Evolutionary conservation across 345 rosid species (phyloP), one percentile per base, ranked within the genome.

Genomic region (Erysimum cheiranthoides): DNA sequence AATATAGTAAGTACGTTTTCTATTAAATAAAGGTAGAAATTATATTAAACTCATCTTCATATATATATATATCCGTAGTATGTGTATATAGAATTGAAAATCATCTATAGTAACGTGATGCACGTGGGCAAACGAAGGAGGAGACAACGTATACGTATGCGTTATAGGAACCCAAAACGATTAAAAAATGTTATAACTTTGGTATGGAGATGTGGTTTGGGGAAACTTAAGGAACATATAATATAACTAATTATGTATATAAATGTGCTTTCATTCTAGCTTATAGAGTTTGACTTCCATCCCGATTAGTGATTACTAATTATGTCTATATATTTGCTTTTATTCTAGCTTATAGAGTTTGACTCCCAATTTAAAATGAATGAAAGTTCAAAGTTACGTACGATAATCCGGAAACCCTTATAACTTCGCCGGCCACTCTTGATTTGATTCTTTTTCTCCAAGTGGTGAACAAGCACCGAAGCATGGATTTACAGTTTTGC

Each of bases 111-210:
- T 38, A 73, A 50, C 76, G 70, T 73, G 76, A 51, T 18, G 62
- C 76, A 73, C 76, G 76, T 62, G 76, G 76, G 43, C 5, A 39
- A 72, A 61, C 16, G 52, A 7, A 70, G 67, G 21, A 61, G 34
- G 52, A 61, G 68, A 50, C 60, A 27, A 17, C 30, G 17, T 61
- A 49, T 39, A 53, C 60, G 70, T 50, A 35, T 31, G 60, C 43
- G 10, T 27, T 49, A 49, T 14, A 45, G 1, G 14, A 17, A 42
- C 21, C 13, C 52, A 39, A 40, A 40, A 7, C 12, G 16, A 30
- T 4, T 39, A 39, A n/a, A 36, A 50, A 36, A 51, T 35, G 46
- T 66, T 62, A 3, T 8, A 62, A 42, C 27, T 56, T 70, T 57
- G 32, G 64, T 11, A 57, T 49, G 12, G 34, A 52, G 32, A n/a